Evolutionary conservation across 352 stramenopile species (phyloP).

Genomic region (Elongisporangium anandrum): DNA sequence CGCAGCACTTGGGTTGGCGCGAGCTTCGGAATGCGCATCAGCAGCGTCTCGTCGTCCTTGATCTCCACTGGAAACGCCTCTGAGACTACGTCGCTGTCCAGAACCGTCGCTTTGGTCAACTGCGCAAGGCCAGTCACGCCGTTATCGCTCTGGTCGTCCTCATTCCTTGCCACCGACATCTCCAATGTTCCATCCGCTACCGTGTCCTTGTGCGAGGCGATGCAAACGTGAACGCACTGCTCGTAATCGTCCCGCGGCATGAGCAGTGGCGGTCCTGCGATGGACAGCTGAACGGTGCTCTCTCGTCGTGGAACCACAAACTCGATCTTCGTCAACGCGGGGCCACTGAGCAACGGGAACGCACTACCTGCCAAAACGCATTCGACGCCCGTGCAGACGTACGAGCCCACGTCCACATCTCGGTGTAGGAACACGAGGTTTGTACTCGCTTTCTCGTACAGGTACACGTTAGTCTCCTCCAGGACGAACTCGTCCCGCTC

Average conservation of each 20-base stretch:
- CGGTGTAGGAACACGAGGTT: constrained; percentile 47
- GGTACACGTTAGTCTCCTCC: constrained; percentile 50
- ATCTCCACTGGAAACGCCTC: not conserved
- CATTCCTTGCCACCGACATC: constrained; percentile 23
- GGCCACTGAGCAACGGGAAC: constrained; percentile 36
- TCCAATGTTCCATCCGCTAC: constrained; percentile 45
- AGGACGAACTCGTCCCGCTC: constrained; percentile 20
- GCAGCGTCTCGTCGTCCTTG: constrained; percentile 7
- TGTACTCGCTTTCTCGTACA: constrained; percentile 51
- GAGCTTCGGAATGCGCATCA: constrained; percentile 21
- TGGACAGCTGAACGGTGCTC: constrained; percentile 42
- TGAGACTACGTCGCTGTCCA: constrained; percentile 2
- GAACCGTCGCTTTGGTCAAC: constrained; percentile 1
- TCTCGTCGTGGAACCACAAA: constrained; percentile 53
- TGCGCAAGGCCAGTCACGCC: constrained; percentile 5
- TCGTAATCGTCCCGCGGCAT: constrained; percentile 11
- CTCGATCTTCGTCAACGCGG: constrained; percentile 18
- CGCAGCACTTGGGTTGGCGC: constrained; percentile 15
- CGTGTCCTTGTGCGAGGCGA: constrained; percentile 42
- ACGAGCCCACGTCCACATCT: constrained; percentile 37
- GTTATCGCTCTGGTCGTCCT: constrained; percentile 3
- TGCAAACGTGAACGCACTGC: constrained; percentile 36
- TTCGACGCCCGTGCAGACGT: constrained; percentile 49
- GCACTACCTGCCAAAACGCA: constrained; percentile 50
- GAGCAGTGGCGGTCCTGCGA: constrained; percentile 48